phyloP scores from a whole-genome alignment of 192 early-diverging fungal genomes.

The Umbelopsis vinacea region DNA sequence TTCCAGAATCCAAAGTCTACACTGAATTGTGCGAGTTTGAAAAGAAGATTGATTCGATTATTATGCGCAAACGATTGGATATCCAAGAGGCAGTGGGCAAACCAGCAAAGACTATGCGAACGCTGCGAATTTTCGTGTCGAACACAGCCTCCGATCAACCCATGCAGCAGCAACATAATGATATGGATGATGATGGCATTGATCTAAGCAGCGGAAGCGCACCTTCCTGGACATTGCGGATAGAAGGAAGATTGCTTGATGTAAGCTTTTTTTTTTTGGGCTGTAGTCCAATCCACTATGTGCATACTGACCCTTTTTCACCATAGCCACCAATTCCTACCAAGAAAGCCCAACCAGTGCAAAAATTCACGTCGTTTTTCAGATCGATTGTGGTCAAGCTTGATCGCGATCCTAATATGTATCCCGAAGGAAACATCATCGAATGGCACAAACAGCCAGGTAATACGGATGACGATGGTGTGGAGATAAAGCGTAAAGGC shows the following conservation, averaged over 20 bases:
- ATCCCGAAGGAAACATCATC: slow-evolving; percentile 79
- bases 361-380: slow-evolving; percentile 90
- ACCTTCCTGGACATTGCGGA: slow-evolving; percentile 90
- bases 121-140: slow-evolving; percentile 91
- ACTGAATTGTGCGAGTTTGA: slow-evolving; percentile 87
- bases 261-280: slow-evolving; percentile 29
- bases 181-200: slow-evolving; percentile 46
- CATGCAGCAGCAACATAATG: slow-evolving; percentile 43
- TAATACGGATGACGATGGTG: slow-evolving; percentile 73
- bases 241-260: slow-evolving; percentile 91
- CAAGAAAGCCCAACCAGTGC: slow-evolving; percentile 61
- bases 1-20: slow-evolving; percentile 92
- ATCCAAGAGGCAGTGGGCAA: slow-evolving; percentile 84
- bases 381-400: slow-evolving; percentile 84
- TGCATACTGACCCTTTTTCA: background rate
- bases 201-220: slow-evolving; percentile 53
- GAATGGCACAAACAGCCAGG: slow-evolving; percentile 68
- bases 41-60: slow-evolving; percentile 84
- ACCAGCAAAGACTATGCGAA: slow-evolving; percentile 75
- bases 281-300: background rate
- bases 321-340: slow-evolving; percentile 48
- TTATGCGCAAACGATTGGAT: slow-evolving; percentile 89
- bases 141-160: slow-evolving; percentile 82
- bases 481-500: slow-evolving; percentile 93
- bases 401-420: slow-evolving; percentile 76